Conservation (phyloP, 495 filamentous ascomycete genomes). For the Penicillium bialowiezense region DNA sequence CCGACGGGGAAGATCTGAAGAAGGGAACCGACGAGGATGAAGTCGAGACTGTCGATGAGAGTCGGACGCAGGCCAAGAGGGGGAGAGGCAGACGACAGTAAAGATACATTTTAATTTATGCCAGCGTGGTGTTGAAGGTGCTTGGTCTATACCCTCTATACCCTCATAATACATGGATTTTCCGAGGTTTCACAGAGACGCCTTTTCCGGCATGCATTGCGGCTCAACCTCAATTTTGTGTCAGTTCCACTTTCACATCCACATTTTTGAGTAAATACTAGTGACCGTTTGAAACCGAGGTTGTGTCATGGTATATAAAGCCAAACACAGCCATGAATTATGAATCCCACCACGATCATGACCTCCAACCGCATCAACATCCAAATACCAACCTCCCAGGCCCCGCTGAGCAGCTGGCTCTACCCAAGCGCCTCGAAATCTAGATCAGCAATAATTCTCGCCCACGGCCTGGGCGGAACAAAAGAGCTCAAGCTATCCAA, state of each 20-base stretch:
- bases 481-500: neutral
- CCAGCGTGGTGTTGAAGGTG: slow-evolving; percentile 31
- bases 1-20: slow-evolving; percentile 69
- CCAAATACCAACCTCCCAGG: neutral
- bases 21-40: slow-evolving; percentile 94
- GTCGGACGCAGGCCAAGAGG: slow-evolving; percentile 71
- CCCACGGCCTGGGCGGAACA: neutral
- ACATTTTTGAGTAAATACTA: no score
- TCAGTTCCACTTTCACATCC: neutral
- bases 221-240: neutral
- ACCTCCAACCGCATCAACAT: neutral
- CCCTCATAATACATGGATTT: slow-evolving; percentile 4
- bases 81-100: slow-evolving; percentile 40
- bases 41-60: slow-evolving; percentile 67
- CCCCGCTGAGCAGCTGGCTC: neutral
- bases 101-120: slow-evolving; percentile 3
- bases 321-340: no score
- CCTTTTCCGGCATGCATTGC: neutral
- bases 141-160: slow-evolving; percentile 8
- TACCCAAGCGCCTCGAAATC: neutral
- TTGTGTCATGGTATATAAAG: neutral
- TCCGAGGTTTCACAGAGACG: neutral
- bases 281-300: neutral
- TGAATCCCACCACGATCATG: no score
- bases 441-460: neutral